Base-by-base conservation (phyloP, 1,284 basidiomycete genomes). In the Rhodotorula glutinis region DNA sequence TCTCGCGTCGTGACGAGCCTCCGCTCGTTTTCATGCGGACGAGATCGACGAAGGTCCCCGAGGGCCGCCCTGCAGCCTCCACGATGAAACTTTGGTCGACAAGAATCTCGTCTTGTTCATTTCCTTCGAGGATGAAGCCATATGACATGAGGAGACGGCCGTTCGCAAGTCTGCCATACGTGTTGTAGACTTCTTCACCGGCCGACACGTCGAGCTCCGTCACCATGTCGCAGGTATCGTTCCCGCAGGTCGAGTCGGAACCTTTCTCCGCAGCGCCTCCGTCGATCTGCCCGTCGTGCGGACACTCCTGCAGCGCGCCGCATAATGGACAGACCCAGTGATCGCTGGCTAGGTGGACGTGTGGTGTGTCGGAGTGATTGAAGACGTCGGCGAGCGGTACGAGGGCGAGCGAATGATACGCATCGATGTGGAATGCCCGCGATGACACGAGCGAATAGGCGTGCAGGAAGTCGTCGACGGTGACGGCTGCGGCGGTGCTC, bases 341-440 rank as follows among this genome's bases (percentile, higher is more conserved):
- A 10, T 67, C 89, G 62, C 85, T 88, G 82, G 90, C 86, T 57
- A 92, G 82, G 75, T 90, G 88, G 57, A 91, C 85, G 76, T 90
- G 86, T 53, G 56, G 49, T 33, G 87, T 84, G 55, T 85, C 82
- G 2, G n/a, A 9, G 74, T 96, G 92, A 78, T 96, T 94, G 81
- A 95, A 91, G 52, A 87, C 84, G 79, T 95, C 92, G 38, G 92
- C 91, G 67, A 94, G 85, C 2, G 92, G 92, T 19, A 93, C 90
- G 85, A 97, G 89, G 2, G 89, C 85, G 27, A 93, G 81, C 2
- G 87, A 86, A 78, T 94, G 91, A 77, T 87, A 93, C 9, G 33
- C 19, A 77, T 96, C 92, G 61, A 94, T 86, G 60, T 90, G 80
- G 79, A 97, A 97, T 0, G 92, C 88, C 49, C 92, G 83, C 4